Percentiles rank a stretch among this genome's conserved stretches.
Conservation (phyloP, 2,329 filamentous ascomycete species). For the Fusarium metavorans region DNA sequence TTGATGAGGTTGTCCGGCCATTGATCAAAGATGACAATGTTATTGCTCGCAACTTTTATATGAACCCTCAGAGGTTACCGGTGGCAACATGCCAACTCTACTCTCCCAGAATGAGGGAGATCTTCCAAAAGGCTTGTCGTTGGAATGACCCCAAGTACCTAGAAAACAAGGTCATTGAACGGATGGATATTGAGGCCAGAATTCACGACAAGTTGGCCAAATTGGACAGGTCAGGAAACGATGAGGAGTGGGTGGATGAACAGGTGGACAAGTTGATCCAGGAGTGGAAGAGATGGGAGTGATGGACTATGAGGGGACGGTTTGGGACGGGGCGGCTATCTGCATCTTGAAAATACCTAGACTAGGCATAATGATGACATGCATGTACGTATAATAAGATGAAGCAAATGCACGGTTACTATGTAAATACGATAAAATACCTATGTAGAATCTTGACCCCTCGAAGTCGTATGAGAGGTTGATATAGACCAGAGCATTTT, state of each 20-base stretch:
- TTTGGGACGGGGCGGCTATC: slow-evolving; percentile 8
- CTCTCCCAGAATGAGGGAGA: slow-evolving; percentile 79
- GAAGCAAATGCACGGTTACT: slow-evolving; percentile 28
- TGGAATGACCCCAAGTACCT: slow-evolving; percentile 76
- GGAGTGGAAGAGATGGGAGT: slow-evolving; percentile 71
- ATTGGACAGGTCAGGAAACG: slow-evolving; percentile 52
- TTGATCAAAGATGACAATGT: slow-evolving; percentile 63
- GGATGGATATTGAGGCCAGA: slow-evolving; percentile 69
- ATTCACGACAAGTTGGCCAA: slow-evolving; percentile 66
- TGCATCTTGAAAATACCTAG: slow-evolving; percentile 36
- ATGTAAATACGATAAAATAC: slow-evolving; percentile 28
- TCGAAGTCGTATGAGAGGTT: background rate
- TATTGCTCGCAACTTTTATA: slow-evolving; percentile 75
- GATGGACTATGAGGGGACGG: slow-evolving; percentile 39
- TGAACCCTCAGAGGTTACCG: slow-evolving; percentile 66
- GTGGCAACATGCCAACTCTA: slow-evolving; percentile 81
- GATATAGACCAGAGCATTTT: background rate
- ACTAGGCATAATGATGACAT: slow-evolving; percentile 33
- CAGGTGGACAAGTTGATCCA: slow-evolving; percentile 62
- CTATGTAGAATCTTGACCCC: background rate
- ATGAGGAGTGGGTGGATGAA: slow-evolving; percentile 54
- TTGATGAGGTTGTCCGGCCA: slow-evolving; percentile 82
- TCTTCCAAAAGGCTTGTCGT: slow-evolving; percentile 76
- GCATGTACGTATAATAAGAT: slow-evolving; percentile 36
- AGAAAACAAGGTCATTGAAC: slow-evolving; percentile 66